These are phyloP conservation scores for Podospora didyma DNA, from an alignment of 495 filamentous ascomycete genomes.

Conservation along the genomic window DNA sequence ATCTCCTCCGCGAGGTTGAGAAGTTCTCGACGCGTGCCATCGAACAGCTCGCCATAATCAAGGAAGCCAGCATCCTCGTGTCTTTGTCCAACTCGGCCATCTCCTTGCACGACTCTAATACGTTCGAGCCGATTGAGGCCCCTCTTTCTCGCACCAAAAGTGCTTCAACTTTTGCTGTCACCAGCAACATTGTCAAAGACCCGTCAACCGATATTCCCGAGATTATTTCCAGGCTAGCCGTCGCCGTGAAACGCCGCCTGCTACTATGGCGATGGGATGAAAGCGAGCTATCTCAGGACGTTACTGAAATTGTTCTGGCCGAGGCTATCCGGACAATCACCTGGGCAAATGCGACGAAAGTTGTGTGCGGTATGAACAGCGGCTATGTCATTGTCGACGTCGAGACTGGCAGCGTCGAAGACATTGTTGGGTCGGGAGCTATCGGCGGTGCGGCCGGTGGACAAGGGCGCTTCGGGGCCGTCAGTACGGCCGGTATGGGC, in stretches of 20 bases:
- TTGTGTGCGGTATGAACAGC: constrained; percentile 82
- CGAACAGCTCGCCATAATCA: constrained; percentile 90
- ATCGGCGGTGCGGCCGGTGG: constrained; percentile 63
- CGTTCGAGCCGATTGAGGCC: constrained; percentile 74
- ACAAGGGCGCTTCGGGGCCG: constrained; percentile 58
- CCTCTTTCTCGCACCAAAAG: constrained; percentile 66
- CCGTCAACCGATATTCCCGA: constrained; percentile 77
- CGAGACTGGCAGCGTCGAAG: constrained; percentile 61
- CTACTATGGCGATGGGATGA: constrained; percentile 94
- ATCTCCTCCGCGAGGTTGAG: constrained; percentile 83
- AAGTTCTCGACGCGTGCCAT: constrained; percentile 87
- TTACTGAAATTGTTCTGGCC: constrained; percentile 70
- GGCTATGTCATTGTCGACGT: constrained; percentile 88
- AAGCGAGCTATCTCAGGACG: constrained; percentile 74
- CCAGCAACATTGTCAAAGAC: constrained; percentile 91
- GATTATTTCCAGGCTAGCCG: constrained; percentile 85
- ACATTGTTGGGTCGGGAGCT: constrained; percentile 75
- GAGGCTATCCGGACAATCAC: constrained; percentile 79
- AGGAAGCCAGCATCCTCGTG: constrained; percentile 86
- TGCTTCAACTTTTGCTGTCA: constrained; percentile 86
- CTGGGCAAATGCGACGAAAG: constrained; percentile 80
- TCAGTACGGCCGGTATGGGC: constrained; percentile 72
- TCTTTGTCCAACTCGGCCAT: constrained; percentile 86
- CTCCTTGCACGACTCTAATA: constrained; percentile 82
- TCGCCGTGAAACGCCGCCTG: constrained; percentile 86